Evolutionary conservation across 75 land plant genomes (phyloP).

Genomic region (Ceratopteris richardii): DNA sequence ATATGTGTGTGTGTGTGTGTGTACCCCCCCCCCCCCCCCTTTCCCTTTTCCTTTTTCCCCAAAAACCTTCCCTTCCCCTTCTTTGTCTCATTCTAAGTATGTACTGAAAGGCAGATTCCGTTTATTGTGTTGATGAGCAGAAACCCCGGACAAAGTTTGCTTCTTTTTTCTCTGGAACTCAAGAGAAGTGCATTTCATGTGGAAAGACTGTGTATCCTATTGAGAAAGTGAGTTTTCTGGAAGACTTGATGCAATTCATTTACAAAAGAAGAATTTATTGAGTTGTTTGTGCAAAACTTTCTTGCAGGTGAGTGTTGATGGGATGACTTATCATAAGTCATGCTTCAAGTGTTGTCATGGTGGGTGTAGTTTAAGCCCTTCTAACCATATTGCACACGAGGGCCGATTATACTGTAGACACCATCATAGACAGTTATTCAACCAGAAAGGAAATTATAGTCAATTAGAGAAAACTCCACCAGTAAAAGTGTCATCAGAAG

Average conservation of each 20-base stretch:
- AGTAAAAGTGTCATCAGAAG: conserved; percentile 8
- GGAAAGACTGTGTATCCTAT: conserved; percentile 86
- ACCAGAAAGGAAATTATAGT: conserved; percentile 83
- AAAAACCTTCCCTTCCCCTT: no score
- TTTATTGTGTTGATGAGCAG: conserved; percentile 7
- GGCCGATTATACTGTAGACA: conserved; percentile 82
- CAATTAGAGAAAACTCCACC: conserved; percentile 43
- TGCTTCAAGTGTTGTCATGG: conserved; percentile 92
- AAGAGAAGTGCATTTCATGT: conserved; percentile 86
- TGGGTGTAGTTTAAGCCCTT: conserved; percentile 81
- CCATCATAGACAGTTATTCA: conserved; percentile 83
- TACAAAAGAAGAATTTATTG: neutral
- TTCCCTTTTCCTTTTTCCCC: no score
- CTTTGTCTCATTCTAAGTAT: no score
- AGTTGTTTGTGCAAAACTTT: neutral
- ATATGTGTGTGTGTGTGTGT: no score
- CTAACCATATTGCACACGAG: conserved; percentile 83
- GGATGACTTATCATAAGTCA: conserved; percentile 60
- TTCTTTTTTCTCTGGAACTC: conserved; percentile 76
- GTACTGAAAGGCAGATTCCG: neutral
- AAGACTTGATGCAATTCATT: neutral
- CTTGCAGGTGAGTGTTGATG: conserved; percentile 73
- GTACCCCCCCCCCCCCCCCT: no score
- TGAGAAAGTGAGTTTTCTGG: conserved; percentile 55
- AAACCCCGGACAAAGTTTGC: conserved; percentile 57